These are phyloP conservation scores for Penicillium sumatraense DNA, from an alignment of 2,329 filamentous ascomycete species.

Conservation along the genomic window DNA sequence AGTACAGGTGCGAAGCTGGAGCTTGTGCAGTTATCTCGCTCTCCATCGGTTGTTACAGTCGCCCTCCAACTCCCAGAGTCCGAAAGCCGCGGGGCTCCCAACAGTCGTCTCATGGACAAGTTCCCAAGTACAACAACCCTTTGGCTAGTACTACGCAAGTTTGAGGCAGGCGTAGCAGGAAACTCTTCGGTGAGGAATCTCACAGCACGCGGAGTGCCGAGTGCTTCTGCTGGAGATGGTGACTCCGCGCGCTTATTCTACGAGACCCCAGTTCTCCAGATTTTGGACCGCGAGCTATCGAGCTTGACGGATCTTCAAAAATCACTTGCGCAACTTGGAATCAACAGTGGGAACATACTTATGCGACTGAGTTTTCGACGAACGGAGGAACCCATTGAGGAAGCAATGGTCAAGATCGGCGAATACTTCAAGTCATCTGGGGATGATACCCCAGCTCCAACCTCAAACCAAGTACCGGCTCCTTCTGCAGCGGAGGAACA, in stretches of 20 bases:
- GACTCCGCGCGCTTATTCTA: slow-evolving; percentile 81
- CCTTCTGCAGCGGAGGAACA: slow-evolving; percentile 3
- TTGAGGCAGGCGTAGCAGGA: slow-evolving; percentile 75
- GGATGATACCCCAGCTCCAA: slow-evolving; percentile 36
- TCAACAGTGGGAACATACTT: slow-evolving; percentile 80
- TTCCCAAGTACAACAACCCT: slow-evolving; percentile 86
- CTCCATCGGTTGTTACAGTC: slow-evolving; percentile 82
- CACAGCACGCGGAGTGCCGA: slow-evolving; percentile 77
- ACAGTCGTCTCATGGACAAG: slow-evolving; percentile 76
- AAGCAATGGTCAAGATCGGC: slow-evolving; percentile 81
- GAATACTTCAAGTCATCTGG: slow-evolving; percentile 67
- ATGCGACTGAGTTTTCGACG: slow-evolving; percentile 76
- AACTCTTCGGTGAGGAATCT: slow-evolving; percentile 72
- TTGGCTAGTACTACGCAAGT: slow-evolving; percentile 88
- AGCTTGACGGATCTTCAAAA: slow-evolving; percentile 85
- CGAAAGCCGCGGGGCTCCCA: slow-evolving; percentile 66
- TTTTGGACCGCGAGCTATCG: slow-evolving; percentile 79
- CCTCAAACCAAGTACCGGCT: slow-evolving; percentile 14
- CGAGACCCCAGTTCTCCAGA: slow-evolving; percentile 80
- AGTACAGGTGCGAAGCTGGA: slow-evolving; percentile 87
- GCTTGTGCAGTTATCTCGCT: slow-evolving; percentile 83
- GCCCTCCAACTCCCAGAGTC: slow-evolving; percentile 82
- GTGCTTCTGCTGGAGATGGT: slow-evolving; percentile 54
- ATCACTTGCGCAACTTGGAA: slow-evolving; percentile 82
- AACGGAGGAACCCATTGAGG: slow-evolving; percentile 78